Conservation (phyloP, 768 basidiomycete species). For the Tephrocybe sp. region DNA sequence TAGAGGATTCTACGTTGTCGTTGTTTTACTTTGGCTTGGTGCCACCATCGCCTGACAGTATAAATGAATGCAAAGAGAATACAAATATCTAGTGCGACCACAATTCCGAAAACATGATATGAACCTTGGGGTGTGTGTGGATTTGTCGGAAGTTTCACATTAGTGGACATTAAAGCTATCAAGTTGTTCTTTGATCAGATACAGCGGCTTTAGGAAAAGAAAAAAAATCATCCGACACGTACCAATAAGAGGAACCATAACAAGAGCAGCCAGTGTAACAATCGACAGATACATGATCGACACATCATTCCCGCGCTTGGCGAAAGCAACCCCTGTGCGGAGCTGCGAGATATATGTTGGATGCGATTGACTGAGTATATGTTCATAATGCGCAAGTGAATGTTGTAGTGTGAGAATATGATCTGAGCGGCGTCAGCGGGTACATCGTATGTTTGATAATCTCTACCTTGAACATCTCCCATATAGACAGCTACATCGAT, state of each 20-base stretch:
- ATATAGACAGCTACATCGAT: slow-evolving; percentile 83
- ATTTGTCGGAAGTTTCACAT: slow-evolving; percentile 64
- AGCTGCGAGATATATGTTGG: slow-evolving; percentile 83
- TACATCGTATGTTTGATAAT: background rate
- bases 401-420: slow-evolving; percentile 89
- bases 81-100: slow-evolving; percentile 43
- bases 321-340: slow-evolving; percentile 52
- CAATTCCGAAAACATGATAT: slow-evolving; percentile 53
- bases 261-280: slow-evolving; percentile 66
- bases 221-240: slow-evolving; percentile 17
- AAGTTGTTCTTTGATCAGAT: background rate
- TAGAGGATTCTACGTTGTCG: slow-evolving; percentile 10
- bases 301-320: slow-evolving; percentile 62
- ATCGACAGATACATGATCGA: slow-evolving; percentile 63
- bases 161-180: slow-evolving; percentile 67
- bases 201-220: background rate
- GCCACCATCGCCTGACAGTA: slow-evolving; percentile 65
- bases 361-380: slow-evolving; percentile 83
- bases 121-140: slow-evolving; percentile 27
- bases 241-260: slow-evolving; percentile 62
- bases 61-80: slow-evolving; percentile 42
- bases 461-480: slow-evolving; percentile 84
- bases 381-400: slow-evolving; percentile 81
- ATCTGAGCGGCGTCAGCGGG: slow-evolving; percentile 43
- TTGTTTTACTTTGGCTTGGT: slow-evolving; percentile 41